Percentiles rank a stretch among this genome's conserved stretches.
These are phyloP conservation scores for Knufia fluminis DNA, from an alignment of 2,329 filamentous ascomycete species.

Conservation along the genomic window DNA sequence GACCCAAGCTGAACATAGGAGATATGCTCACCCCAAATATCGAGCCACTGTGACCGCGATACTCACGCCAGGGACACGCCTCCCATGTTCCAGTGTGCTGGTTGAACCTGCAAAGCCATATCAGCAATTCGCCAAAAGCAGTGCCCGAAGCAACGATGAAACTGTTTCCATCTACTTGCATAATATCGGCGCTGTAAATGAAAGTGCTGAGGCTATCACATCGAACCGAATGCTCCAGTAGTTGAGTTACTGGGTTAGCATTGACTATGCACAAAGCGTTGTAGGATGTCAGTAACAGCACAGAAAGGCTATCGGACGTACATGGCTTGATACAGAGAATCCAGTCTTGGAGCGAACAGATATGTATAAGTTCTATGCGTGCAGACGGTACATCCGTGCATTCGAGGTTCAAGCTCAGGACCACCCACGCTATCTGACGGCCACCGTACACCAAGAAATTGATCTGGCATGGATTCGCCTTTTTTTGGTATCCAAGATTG, in stretches of 20 bases:
- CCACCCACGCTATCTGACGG: neutral
- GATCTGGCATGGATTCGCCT: slow-evolving; percentile 17
- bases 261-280: neutral
- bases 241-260: neutral
- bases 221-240: slow-evolving; percentile 22
- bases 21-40: slow-evolving; percentile 86
- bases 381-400: slow-evolving; percentile 29
- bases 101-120: slow-evolving; percentile 61
- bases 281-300: slow-evolving; percentile 2
- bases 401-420: slow-evolving; percentile 22
- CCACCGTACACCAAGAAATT: slow-evolving; percentile 10
- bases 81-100: slow-evolving; percentile 17
- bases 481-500: slow-evolving; percentile 8
- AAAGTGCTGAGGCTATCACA: slow-evolving; percentile 61
- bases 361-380: neutral
- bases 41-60: slow-evolving; percentile 74
- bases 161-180: slow-evolving; percentile 48
- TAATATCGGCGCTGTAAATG: slow-evolving; percentile 72
- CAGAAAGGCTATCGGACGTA: neutral
- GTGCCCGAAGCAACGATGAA: slow-evolving; percentile 80
- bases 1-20: slow-evolving; percentile 35
- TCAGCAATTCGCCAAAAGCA: slow-evolving; percentile 84
- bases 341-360: neutral
- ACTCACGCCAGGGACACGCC: slow-evolving; percentile 45
- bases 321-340: neutral